Evolutionary conservation across 2,329 filamentous ascomycete genomes (phyloP), one percentile per base, ranked within the genome.

Genomic region (Endothia cerciana): DNA sequence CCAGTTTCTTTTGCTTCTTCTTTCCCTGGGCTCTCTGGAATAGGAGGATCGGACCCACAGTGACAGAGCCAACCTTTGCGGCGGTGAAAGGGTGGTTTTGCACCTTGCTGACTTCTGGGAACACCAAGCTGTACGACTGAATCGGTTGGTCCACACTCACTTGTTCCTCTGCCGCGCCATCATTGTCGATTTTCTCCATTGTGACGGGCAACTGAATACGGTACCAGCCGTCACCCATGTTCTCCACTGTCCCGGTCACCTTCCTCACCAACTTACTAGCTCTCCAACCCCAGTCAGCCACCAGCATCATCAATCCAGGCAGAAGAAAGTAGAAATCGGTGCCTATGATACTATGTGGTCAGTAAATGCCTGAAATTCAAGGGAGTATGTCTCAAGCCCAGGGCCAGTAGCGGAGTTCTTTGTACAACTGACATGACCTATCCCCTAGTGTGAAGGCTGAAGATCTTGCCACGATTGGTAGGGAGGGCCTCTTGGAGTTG

Each of bases 41-140:
- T 6, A 70, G 51, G 10, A 70, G 69, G 2, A 63, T 30, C 2
- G 69, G 65, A 0, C 64, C 63, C 1, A 36, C 22, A 1, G 33
- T 11, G 1, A n/a, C 22, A 0, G 65, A 49, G 1, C 58, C 59
- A 3, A 66, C 36, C 17, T 64, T 60, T 5, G 68, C 65, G 1
- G 65, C 69, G 28, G 69, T 69, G 33, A 69, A 70, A 3, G 69
- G 65, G 56, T 70, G 69, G 38, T 62, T 66, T 28, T 69, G 69
- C 0, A 65, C 4, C 10, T 45, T 66, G 56, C 69, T 70, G 51
- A 69, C 43, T 5, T 36, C 38, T 1, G 68, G 68, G 11, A 70
- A 36, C 2, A 60, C 59, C 17, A 70, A n/a, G 28, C 58, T 60
- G 41, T 68, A 70, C 13, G 61, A 67, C 40, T 67, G 62, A 28